Conservation (phyloP, 1,284 basidiomycete genomes). For the Sporisorium exsertum region DNA sequence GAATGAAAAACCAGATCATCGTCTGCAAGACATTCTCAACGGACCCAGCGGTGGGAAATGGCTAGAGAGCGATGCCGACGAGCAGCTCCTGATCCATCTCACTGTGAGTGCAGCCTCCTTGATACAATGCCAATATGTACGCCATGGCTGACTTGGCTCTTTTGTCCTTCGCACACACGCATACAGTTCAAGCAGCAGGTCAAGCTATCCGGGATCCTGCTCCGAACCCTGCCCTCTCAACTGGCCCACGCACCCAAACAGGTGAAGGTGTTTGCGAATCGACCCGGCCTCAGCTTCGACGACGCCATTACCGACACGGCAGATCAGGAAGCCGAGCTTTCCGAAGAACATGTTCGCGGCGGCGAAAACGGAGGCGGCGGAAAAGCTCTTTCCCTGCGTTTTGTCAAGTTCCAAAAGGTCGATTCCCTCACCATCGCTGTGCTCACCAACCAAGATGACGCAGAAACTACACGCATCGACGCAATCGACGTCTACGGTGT, state of each 20-base stretch:
- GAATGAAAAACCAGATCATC: constrained; percentile 78
- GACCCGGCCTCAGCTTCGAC: constrained; percentile 68
- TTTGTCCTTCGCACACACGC: not conserved
- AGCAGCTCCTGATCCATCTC: constrained; percentile 73
- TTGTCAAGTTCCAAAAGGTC: constrained; percentile 83
- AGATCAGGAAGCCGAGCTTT: constrained; percentile 70
- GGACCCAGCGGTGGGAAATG: constrained; percentile 73
- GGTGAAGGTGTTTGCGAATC: constrained; percentile 68
- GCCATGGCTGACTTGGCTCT: not conserved
- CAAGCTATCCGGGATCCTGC: constrained; percentile 78
- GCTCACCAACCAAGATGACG: constrained; percentile 79
- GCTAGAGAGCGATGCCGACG: constrained; percentile 83
- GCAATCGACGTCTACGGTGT: constrained; percentile 79
- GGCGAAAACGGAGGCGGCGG: constrained; percentile 70
- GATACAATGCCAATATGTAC: not conserved
- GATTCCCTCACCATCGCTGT: constrained; percentile 77
- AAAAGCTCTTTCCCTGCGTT: constrained; percentile 76
- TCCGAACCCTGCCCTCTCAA: constrained; percentile 72
- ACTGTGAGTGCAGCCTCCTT: constrained; percentile 20
- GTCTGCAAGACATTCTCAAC: constrained; percentile 74
- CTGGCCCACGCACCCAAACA: constrained; percentile 29
- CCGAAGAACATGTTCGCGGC: constrained; percentile 62
- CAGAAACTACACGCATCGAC: constrained; percentile 82
- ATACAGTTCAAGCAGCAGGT: constrained; percentile 82
- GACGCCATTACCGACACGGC: constrained; percentile 69